A percentile compares a stretch with the other conserved stretches of the same genome.
Conservation (phyloP, 305 asterid species). For the Caryopteris hybrid region DNA sequence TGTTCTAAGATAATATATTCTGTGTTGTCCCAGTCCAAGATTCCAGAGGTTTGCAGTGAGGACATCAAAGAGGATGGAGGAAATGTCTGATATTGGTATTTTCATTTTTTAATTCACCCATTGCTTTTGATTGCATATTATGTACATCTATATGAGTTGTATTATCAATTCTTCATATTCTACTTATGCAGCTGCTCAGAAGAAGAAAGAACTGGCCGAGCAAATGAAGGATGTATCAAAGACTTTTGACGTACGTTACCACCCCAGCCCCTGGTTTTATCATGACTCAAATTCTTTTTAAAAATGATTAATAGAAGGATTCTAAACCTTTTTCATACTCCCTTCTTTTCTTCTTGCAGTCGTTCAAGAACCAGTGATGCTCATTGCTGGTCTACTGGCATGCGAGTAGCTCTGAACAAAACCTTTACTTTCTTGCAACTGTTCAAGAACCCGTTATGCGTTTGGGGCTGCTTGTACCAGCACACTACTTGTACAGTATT, state of each 20-base stretch:
- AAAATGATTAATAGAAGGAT: not conserved
- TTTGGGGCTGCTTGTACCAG: no score
- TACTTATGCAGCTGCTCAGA: constrained; percentile 55
- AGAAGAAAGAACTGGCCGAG: constrained; percentile 59
- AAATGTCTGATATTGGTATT: constrained; percentile 41
- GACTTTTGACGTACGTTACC: constrained; percentile 31
- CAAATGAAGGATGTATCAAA: constrained; percentile 53
- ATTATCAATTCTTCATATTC: not conserved
- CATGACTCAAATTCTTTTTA: no score
- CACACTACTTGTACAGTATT: no score
- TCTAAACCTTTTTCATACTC: not conserved
- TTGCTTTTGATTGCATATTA: constrained; percentile 7
- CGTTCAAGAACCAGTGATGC: constrained; percentile 46
- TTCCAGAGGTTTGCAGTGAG: constrained; percentile 88
- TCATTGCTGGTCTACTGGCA: not conserved
- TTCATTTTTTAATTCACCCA: not conserved
- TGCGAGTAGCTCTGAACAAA: not conserved
- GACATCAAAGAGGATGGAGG: constrained; percentile 59
- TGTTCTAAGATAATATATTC: not conserved
- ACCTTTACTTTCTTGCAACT: not conserved
- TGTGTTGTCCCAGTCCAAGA: constrained; percentile 33
- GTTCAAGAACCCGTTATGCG: not conserved
- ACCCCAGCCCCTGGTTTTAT: no score
- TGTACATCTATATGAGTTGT: not conserved
- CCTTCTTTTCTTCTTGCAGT: no score